Percentiles rank a stretch among this genome's conserved stretches.
Evolutionary conservation across 257 asterid genomes (phyloP).

Genomic region (Solanum lignicaule): DNA sequence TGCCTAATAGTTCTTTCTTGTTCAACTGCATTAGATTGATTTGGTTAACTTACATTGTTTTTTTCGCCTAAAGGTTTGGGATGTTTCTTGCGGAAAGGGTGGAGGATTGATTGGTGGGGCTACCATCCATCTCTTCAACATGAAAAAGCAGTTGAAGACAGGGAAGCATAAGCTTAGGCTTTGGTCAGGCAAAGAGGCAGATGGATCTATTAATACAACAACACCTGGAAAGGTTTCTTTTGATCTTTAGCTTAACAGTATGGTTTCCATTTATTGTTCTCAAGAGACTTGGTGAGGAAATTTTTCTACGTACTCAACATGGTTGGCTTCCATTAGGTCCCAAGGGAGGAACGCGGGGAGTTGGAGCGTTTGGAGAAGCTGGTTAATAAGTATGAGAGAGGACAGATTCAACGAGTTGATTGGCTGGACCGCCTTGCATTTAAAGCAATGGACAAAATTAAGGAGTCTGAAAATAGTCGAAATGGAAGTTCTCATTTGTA

Average conservation of each 20-base stretch:
- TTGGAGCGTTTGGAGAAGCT: slow-evolving; percentile 94
- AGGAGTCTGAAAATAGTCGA: slow-evolving; percentile 64
- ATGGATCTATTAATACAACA: slow-evolving; percentile 72
- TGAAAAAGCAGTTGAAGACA: slow-evolving; percentile 83
- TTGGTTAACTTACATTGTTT: not conserved
- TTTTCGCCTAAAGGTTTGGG: slow-evolving; percentile 47
- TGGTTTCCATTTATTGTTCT: not conserved
- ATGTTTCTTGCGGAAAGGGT: slow-evolving; percentile 66
- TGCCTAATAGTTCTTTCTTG: not conserved
- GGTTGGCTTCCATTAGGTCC: slow-evolving; percentile 45
- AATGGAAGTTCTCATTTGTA: slow-evolving; percentile 85
- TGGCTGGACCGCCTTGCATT: slow-evolving; percentile 97
- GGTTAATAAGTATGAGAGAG: slow-evolving; percentile 88
- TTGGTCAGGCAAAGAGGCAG: slow-evolving; percentile 85
- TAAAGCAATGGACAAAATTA: slow-evolving; percentile 86
- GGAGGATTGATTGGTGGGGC: slow-evolving; percentile 88
- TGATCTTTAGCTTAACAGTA: not conserved
- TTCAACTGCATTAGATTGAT: not conserved
- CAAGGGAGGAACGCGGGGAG: slow-evolving; percentile 95
- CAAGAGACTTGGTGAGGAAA: not conserved
- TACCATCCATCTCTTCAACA: slow-evolving; percentile 82
- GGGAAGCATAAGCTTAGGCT: slow-evolving; percentile 95
- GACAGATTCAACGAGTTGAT: slow-evolving; percentile 95
- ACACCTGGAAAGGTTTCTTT: slow-evolving; percentile 87
- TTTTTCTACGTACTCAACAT: not conserved